Evolutionary conservation across 805 yeast genomes (phyloP).

Genomic region (Yamadazyma kitorensis): DNA sequence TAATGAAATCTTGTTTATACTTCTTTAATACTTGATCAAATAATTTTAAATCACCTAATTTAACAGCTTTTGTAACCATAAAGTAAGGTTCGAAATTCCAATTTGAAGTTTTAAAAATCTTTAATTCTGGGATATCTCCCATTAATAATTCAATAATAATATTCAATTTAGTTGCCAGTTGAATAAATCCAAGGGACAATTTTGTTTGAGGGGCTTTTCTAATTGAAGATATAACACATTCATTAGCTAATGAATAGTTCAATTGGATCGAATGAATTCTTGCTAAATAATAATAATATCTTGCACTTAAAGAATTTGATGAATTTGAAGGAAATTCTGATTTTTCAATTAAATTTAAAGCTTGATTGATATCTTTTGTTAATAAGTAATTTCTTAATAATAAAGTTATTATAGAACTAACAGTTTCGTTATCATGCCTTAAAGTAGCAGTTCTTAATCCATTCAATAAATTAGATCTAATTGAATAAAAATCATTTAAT

Average conservation of each 20-base stretch:
- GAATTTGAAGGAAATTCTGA: conserved; percentile 84
- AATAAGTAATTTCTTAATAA: conserved; percentile 76
- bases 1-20: conserved; percentile 59
- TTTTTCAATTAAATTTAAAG: conserved; percentile 85
- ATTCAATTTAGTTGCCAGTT: conserved; percentile 83
- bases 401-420: conserved; percentile 82
- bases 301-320: conserved; percentile 82
- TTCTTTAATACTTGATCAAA: conserved; percentile 69
- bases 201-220: conserved; percentile 94
- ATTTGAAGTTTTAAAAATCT: conserved; percentile 64
- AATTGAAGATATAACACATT: conserved; percentile 88
- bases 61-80: conserved; percentile 86
- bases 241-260: conserved; percentile 87
- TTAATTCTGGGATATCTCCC: conserved; percentile 94
- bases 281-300: conserved; percentile 91
- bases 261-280: conserved; percentile 87
- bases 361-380: conserved; percentile 80
- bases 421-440: conserved; percentile 90
- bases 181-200: conserved; percentile 81
- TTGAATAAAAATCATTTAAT: conserved; percentile 45
- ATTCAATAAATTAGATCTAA: conserved; percentile 67
- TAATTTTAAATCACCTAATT: conserved; percentile 81
- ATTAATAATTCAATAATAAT: conserved; percentile 87
- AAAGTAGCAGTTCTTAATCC: conserved; percentile 85
- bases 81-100: conserved; percentile 75